Percentiles rank a stretch among this genome's conserved stretches.
Evolutionary conservation across 176 grass and related monocot genomes (phyloP).

Genomic region (Oryza glaberrima): DNA sequence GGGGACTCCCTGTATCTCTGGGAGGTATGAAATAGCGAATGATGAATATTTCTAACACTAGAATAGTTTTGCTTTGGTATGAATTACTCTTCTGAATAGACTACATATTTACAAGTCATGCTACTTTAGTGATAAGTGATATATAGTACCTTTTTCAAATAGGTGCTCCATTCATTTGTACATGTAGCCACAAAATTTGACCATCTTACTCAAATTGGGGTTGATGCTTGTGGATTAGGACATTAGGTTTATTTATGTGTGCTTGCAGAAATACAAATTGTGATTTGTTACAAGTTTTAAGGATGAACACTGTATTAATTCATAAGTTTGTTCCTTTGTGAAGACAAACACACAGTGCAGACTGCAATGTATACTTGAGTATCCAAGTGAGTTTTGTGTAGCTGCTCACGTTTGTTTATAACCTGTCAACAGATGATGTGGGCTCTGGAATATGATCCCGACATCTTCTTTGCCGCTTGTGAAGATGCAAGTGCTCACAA

Average conservation of each 20-base stretch:
- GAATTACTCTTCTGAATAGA: slow-evolving; percentile 19
- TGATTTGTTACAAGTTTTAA: background rate
- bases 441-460: slow-evolving; percentile 97
- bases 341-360: background rate
- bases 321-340: slow-evolving; percentile 6
- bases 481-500: slow-evolving; percentile 80
- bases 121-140: background rate
- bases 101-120: background rate
- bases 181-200: background rate
- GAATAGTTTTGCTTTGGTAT: slow-evolving; percentile 1
- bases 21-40: slow-evolving; percentile 78
- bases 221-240: background rate
- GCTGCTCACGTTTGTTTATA: slow-evolving; percentile 33
- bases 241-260: slow-evolving; percentile 1
- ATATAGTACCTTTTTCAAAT: slow-evolving; percentile 21
- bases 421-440: slow-evolving; percentile 91
- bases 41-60: slow-evolving; percentile 22
- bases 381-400: slow-evolving; percentile 1
- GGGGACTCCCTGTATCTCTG: slow-evolving; percentile 96
- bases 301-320: background rate
- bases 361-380: background rate
- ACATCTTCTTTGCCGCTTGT: slow-evolving; percentile 75
- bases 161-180: slow-evolving; percentile 13
- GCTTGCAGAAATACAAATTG: background rate
- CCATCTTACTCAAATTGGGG: background rate